Evolutionary conservation across 257 asterid genomes (phyloP), one percentile per base, ranked within the genome.

Genomic region (Penstemon eatonii): DNA sequence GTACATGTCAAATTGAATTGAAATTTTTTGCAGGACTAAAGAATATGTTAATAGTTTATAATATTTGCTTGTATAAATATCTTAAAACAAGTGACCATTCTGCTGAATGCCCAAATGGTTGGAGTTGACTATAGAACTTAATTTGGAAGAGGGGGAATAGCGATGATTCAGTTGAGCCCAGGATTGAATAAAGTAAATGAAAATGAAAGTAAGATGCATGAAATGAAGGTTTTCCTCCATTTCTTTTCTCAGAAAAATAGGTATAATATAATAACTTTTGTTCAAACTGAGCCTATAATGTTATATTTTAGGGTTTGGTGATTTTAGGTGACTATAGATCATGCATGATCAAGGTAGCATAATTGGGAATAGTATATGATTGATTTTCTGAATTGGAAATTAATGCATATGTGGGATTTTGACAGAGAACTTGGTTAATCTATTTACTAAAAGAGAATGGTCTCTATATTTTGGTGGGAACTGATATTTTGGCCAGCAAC

Each of bases 391-490:
- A 61, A 75, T 10, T 60, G 59, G 33, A 56, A 41, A 5, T 49
- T 64, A 44, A 13, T 5, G 46, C 43, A 44, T 51, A 43, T 52
- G 67, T 13, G 8, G 40, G 63, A 42, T 25, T 53, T 36, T 33
- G 51, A 63, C 6, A 38, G 51, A 38, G 46, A 9, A 56, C 47
- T 8, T 18, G 19, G 71, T 39, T 44, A 5, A 10, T 18, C 49
- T 18, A 15, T 8, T 43, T 53, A 40, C 42, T 5, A 36, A 7
- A 7, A 42, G 66, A 52, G 71, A 15, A 7, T 70, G 57, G 49
- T 54, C 5, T 36, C 11, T 73, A 33, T 36, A 13, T 44, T 71
- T 65, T 60, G 56, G 19, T 13, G 71, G 43, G 40, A 19, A 61
- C 38, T 46, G 52, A 10, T 36, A 10, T 45, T 64, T 56, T 57